phyloP scores from a whole-genome alignment of 805 yeast species.

The Teunomyces cretensis region DNA sequence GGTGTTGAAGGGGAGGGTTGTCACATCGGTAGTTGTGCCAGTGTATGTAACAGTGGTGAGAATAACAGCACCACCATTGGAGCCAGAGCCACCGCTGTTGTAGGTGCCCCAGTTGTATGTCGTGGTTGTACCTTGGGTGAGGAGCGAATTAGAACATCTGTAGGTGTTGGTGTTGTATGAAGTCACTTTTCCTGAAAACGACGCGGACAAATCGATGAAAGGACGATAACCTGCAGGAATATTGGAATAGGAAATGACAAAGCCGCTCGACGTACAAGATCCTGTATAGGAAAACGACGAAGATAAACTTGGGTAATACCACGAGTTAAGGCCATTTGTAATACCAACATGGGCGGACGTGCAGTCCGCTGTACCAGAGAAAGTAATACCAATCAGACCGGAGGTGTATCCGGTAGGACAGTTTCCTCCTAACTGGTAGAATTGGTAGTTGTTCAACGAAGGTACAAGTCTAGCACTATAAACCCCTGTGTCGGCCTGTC shows the following conservation, averaged over 20 bases:
- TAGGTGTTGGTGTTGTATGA: not conserved
- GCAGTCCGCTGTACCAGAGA: slow-evolving; percentile 18
- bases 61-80: slow-evolving; percentile 7
- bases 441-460: slow-evolving; percentile 4
- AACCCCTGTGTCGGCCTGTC: not conserved
- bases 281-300: slow-evolving; percentile 1
- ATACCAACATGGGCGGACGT: slow-evolving; percentile 16
- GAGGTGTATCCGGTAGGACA: slow-evolving; percentile 20
- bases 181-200: slow-evolving; percentile 1
- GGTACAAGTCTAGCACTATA: not conserved
- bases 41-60: slow-evolving; percentile 7
- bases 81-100: not conserved
- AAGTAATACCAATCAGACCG: slow-evolving; percentile 21
- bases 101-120: slow-evolving; percentile 5
- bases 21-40: slow-evolving; percentile 16
- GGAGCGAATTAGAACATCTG: not conserved
- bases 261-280: not conserved
- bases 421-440: slow-evolving; percentile 12
- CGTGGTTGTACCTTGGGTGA: not conserved
- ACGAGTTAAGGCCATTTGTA: slow-evolving; percentile 20
- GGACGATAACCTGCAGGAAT: slow-evolving; percentile 29
- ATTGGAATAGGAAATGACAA: slow-evolving; percentile 12
- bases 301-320: slow-evolving; percentile 15
- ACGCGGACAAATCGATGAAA: slow-evolving; percentile 8
- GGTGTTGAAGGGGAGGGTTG: slow-evolving; percentile 10